Percentiles rank a stretch among this genome's conserved stretches.
These are phyloP conservation scores for Exutisphaerella laricina DNA, from an alignment of 2,329 filamentous ascomycete species.

Conservation along the genomic window DNA sequence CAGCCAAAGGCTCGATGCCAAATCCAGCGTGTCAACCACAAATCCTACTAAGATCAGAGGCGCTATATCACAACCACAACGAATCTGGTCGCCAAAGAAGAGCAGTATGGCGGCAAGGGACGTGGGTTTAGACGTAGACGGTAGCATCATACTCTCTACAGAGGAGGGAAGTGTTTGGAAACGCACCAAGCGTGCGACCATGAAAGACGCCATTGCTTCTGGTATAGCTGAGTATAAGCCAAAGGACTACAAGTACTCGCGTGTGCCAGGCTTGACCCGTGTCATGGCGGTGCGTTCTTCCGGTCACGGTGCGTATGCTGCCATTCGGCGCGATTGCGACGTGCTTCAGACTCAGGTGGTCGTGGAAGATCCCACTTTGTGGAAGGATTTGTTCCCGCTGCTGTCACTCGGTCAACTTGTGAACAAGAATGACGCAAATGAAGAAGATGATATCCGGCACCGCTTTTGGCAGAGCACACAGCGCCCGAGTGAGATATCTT, in stretches of 20 bases:
- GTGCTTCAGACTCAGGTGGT: conserved; percentile 68
- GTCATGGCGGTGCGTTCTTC: conserved; percentile 82
- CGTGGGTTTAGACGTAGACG: conserved; percentile 83
- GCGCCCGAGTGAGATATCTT: conserved; percentile 43
- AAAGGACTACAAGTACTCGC: conserved; percentile 93
- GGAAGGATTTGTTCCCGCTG: conserved; percentile 66
- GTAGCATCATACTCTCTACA: conserved; percentile 90
- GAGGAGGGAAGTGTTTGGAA: conserved; percentile 90
- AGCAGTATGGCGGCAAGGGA: conserved; percentile 78
- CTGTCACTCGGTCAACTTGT: conserved; percentile 60
- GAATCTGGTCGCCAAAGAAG: conserved; percentile 85
- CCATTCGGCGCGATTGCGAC: conserved; percentile 76
- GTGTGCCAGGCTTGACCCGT: conserved; percentile 80
- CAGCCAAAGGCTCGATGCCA: conserved; percentile 60
- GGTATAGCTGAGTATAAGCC: conserved; percentile 54
- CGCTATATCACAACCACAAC: conserved; percentile 69
- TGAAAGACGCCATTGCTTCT: conserved; percentile 58
- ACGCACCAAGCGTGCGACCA: conserved; percentile 73
- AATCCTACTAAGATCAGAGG: conserved; percentile 87
- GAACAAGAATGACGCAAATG: conserved; percentile 21
- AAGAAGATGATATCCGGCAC: conserved; percentile 42
- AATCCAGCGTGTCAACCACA: conserved; percentile 67
- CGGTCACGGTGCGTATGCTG: conserved; percentile 82
- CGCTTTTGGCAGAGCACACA: conserved; percentile 47
- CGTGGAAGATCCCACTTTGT: conserved; percentile 62